phyloP scores from a whole-genome alignment of 192 early-diverging fungal genomes.

The Coemansia sp. region DNA sequence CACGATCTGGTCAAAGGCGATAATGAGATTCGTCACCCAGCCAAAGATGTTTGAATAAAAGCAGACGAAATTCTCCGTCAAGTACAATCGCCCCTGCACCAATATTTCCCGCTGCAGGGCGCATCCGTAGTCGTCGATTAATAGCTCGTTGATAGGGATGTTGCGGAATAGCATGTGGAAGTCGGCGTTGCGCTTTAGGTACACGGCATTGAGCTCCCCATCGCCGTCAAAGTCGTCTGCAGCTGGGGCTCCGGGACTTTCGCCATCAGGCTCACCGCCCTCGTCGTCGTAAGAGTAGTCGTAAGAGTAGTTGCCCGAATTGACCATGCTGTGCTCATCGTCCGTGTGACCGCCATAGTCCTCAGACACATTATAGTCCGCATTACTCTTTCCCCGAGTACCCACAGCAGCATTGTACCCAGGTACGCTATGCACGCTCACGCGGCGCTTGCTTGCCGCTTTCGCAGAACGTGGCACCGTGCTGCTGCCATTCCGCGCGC shows the following conservation, averaged over 20 bases:
- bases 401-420: conserved; percentile 10
- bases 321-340: conserved; percentile 7
- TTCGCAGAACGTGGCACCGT: neutral
- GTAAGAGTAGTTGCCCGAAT: conserved; percentile 14
- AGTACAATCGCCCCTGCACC: conserved; percentile 82
- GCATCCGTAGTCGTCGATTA: conserved; percentile 75
- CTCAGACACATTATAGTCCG: neutral
- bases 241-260: neutral
- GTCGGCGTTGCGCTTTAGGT: conserved; percentile 59
- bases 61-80: conserved; percentile 79
- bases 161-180: conserved; percentile 60
- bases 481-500: neutral
- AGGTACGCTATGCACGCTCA: conserved; percentile 53
- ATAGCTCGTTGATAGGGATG: conserved; percentile 59
- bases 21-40: conserved; percentile 79
- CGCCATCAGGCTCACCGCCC: neutral
- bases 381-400: neutral
- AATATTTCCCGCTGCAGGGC: conserved; percentile 90
- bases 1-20: conserved; percentile 78
- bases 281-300: conserved; percentile 36
- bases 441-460: conserved; percentile 15
- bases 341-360: conserved; percentile 7
- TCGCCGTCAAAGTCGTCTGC: conserved; percentile 36
- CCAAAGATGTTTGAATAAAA: conserved; percentile 93
- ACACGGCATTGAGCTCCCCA: conserved; percentile 56